phyloP scores from a whole-genome alignment of 345 rosid genomes.

The Pistacia vera region DNA sequence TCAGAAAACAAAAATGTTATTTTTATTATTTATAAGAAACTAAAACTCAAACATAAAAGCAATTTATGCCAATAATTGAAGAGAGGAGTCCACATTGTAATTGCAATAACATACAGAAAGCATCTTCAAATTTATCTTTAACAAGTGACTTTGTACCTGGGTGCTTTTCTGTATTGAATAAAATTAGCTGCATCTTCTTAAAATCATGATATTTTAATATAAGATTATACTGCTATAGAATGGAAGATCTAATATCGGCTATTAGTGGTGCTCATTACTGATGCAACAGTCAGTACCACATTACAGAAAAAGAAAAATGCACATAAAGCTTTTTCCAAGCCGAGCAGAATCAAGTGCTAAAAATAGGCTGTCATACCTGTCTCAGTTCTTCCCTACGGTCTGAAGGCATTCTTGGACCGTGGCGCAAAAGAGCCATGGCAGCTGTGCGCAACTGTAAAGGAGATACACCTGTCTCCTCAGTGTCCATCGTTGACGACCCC shows the following conservation, averaged over 20 bases:
- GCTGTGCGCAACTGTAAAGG: slow-evolving; percentile 90
- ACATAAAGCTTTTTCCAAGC: not conserved
- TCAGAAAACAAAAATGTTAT: not conserved
- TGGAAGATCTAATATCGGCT: not conserved
- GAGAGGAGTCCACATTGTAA: not conserved
- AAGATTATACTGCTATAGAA: not conserved
- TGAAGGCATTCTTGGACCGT: slow-evolving; percentile 84
- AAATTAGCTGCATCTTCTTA: slow-evolving; percentile 4
- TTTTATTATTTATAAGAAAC: not conserved
- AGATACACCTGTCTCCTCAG: slow-evolving; percentile 75
- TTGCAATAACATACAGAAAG: not conserved
- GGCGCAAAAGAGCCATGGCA: slow-evolving; percentile 94
- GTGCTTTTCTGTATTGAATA: not conserved
- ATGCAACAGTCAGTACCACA: not conserved
- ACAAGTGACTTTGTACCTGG: not conserved
- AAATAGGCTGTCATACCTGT: slow-evolving; percentile 45
- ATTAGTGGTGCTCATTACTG: not conserved
- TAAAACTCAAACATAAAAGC: not conserved
- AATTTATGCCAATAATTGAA: not conserved
- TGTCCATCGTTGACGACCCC: slow-evolving; percentile 31
- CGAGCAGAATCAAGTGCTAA: slow-evolving; percentile 3
- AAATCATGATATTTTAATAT: slow-evolving; percentile 3
- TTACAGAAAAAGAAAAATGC: not conserved
- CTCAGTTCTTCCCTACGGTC: slow-evolving; percentile 72
- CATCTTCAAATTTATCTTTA: not conserved